Conservation (phyloP, 768 basidiomycete genomes). For the Leccinum subgranulosum region DNA sequence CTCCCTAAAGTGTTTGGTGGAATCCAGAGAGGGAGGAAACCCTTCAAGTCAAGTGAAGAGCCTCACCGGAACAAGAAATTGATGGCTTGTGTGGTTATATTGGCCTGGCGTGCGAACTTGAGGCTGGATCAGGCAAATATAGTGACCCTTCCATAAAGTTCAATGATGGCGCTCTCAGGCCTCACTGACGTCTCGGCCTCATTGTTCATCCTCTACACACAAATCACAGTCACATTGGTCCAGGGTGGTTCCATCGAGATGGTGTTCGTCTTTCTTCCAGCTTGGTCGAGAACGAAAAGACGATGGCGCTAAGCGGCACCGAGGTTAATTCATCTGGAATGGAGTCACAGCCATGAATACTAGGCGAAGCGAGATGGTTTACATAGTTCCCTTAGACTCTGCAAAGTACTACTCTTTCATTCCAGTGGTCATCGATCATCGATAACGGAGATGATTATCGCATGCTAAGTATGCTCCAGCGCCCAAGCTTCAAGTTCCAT, state of each 20-base stretch:
- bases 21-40: slow-evolving; percentile 16
- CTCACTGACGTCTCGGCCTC: neutral
- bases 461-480: slow-evolving; percentile 8
- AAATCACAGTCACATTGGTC: slow-evolving; percentile 2
- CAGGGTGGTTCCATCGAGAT: neutral
- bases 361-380: neutral
- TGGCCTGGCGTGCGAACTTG: slow-evolving; percentile 21
- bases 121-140: slow-evolving; percentile 9
- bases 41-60: slow-evolving; percentile 10
- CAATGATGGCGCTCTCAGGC: neutral
- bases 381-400: neutral
- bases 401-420: neutral
- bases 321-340: neutral
- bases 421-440: neutral
- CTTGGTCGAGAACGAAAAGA: neutral
- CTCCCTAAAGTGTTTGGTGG: slow-evolving; percentile 10
- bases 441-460: slow-evolving; percentile 29
- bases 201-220: neutral
- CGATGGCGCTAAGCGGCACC: neutral
- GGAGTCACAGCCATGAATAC: no score
- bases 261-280: slow-evolving; percentile 7
- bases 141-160: neutral
- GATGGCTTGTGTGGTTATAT: slow-evolving; percentile 13
- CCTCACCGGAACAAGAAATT: slow-evolving; percentile 6
- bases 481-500: neutral